A percentile compares a stretch with the other conserved stretches of the same genome.
These are phyloP conservation scores for Persicaria maculosa DNA, from an alignment of 148 eudicot species.

Conservation along the genomic window DNA sequence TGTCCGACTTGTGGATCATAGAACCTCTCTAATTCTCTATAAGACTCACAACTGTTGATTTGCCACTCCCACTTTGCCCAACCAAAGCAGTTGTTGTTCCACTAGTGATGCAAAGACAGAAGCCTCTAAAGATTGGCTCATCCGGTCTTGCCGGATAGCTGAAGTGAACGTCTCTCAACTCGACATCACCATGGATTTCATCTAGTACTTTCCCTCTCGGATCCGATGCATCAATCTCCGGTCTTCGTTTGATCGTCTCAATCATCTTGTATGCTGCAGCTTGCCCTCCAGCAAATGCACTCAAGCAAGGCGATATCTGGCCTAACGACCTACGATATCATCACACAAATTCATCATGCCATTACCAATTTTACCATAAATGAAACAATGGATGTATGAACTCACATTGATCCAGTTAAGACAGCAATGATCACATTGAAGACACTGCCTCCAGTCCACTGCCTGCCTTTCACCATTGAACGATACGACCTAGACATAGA, in stretches of 20 bases:
- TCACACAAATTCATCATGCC: not conserved
- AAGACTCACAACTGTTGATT: constrained; percentile 59
- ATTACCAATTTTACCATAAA: not conserved
- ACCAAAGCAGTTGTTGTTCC: constrained; percentile 68
- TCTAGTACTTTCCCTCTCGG: constrained; percentile 39
- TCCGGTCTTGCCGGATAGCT: constrained; percentile 59
- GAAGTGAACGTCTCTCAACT: constrained; percentile 39
- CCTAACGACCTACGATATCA: constrained; percentile 39
- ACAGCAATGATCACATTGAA: constrained; percentile 47
- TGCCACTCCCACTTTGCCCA: constrained; percentile 71
- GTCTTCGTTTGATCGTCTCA: constrained; percentile 53
- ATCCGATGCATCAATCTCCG: constrained; percentile 50
- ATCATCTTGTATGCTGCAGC: constrained; percentile 74
- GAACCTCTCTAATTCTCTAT: constrained; percentile 68
- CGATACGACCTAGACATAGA: constrained; percentile 50
- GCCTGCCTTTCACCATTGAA: constrained; percentile 64
- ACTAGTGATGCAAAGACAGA: constrained; percentile 40
- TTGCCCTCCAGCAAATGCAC: constrained; percentile 54
- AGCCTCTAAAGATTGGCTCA: constrained; percentile 49
- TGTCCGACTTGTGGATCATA: constrained; percentile 64
- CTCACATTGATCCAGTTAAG: constrained; percentile 56
- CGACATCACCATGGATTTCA: constrained; percentile 55
- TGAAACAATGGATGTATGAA: not conserved
- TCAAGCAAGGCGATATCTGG: constrained; percentile 47
- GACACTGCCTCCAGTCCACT: constrained; percentile 45